Evolutionary conservation across 768 basidiomycete species (phyloP).

Genomic region (Boletus rex-veris): DNA sequence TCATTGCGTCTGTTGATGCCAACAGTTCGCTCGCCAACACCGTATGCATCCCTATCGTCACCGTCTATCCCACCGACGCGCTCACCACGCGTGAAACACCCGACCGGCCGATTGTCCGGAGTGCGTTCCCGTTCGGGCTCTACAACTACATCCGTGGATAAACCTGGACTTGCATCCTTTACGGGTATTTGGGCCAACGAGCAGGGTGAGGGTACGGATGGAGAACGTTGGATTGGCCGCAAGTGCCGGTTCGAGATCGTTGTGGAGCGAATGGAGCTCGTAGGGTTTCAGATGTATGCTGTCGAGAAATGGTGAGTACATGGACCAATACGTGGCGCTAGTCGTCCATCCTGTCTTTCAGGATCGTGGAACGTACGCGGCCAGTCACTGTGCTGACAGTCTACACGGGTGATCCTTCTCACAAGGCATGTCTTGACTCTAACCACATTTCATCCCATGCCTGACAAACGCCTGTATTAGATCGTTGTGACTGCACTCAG

Average conservation of each 20-base stretch:
- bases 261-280: slow-evolving; percentile 42
- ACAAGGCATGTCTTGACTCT: slow-evolving; percentile 45
- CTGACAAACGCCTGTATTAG: slow-evolving; percentile 34
- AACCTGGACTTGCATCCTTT: slow-evolving; percentile 6
- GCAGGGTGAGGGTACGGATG: slow-evolving; percentile 17
- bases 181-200: slow-evolving; percentile 3
- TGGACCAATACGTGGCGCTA: neutral
- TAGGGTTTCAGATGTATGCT: slow-evolving; percentile 78
- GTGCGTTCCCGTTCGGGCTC: slow-evolving; percentile 35
- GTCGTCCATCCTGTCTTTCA: slow-evolving; percentile 20
- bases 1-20: slow-evolving; percentile 31
- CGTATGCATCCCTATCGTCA: neutral
- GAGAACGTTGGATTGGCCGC: slow-evolving; percentile 43
- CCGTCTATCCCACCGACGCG: slow-evolving; percentile 17
- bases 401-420: slow-evolving; percentile 70
- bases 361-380: slow-evolving; percentile 66
- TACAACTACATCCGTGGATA: slow-evolving; percentile 19
- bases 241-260: slow-evolving; percentile 49
- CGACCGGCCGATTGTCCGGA: slow-evolving; percentile 25
- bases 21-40: slow-evolving; percentile 28
- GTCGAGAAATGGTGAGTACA: slow-evolving; percentile 75
- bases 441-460: neutral
- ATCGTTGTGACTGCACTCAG: slow-evolving; percentile 58
- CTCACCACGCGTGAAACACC: slow-evolving; percentile 24
- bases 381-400: slow-evolving; percentile 63